Conservation (phyloP, 768 basidiomycete genomes). For the Xerocomus spinulosus region DNA sequence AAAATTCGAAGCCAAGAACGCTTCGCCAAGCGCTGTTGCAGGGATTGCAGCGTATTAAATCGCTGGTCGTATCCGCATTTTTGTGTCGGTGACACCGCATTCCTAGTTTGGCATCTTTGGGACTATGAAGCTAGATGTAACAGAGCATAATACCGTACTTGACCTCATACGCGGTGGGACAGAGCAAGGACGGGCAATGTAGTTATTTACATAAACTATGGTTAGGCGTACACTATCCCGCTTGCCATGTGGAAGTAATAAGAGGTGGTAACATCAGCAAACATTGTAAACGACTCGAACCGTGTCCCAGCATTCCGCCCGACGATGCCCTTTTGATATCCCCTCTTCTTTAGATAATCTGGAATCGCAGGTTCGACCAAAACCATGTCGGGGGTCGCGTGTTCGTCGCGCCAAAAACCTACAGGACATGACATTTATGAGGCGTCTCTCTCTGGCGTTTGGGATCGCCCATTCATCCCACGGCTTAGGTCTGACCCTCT, state of each 20-base stretch:
- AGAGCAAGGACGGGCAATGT: slow-evolving; percentile 8
- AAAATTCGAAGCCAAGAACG: slow-evolving; percentile 20
- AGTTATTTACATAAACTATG: slow-evolving; percentile 31
- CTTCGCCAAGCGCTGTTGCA: slow-evolving; percentile 23
- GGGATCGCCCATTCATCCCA: slow-evolving; percentile 55
- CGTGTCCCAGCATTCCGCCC: slow-evolving; percentile 14
- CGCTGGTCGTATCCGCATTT: slow-evolving; percentile 28
- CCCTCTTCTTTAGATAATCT: slow-evolving; percentile 4
- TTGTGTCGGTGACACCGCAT: slow-evolving; percentile 26
- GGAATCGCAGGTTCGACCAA: slow-evolving; percentile 17
- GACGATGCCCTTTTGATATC: slow-evolving; percentile 29
- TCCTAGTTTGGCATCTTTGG: slow-evolving; percentile 13
- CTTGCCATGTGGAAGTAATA: slow-evolving; percentile 22
- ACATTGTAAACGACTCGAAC: slow-evolving; percentile 21
- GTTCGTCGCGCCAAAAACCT: slow-evolving; percentile 25
- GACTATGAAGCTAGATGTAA: slow-evolving; percentile 25
- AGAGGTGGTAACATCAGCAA: slow-evolving; percentile 28
- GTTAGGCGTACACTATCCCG: slow-evolving; percentile 2
- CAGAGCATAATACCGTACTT: slow-evolving; percentile 19
- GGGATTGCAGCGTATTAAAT: slow-evolving; percentile 25
- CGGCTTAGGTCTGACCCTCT: slow-evolving; percentile 52
- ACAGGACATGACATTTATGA: slow-evolving; percentile 52
- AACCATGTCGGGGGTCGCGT: slow-evolving; percentile 25
- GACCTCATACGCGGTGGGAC: slow-evolving; percentile 9
- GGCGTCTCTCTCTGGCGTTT: slow-evolving; percentile 46